phyloP scores from a whole-genome alignment of 2,329 filamentous ascomycete genomes.

The Pleurostoma richardsiae region DNA sequence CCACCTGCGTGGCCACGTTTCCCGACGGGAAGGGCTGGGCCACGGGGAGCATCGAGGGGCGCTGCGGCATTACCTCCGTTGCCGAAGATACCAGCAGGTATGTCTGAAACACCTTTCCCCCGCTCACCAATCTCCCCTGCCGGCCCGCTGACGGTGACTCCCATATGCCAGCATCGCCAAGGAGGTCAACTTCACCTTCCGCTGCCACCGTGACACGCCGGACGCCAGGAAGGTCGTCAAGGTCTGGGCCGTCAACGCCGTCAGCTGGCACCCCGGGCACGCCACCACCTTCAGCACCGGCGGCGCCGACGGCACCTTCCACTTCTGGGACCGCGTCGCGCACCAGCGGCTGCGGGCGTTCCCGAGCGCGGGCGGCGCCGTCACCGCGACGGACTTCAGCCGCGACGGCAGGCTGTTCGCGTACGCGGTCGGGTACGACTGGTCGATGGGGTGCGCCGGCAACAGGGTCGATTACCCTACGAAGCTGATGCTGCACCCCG shows the following conservation, averaged over 20 bases:
- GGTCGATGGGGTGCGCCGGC: slow-evolving; percentile 57
- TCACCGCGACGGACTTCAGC: slow-evolving; percentile 59
- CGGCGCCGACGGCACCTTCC: slow-evolving; percentile 28
- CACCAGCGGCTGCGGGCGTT: slow-evolving; percentile 49
- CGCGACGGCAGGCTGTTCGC: slow-evolving; percentile 52
- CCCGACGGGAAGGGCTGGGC: slow-evolving; percentile 21
- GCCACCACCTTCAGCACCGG: slow-evolving; percentile 19
- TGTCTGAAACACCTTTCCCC: neutral
- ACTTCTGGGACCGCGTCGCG: slow-evolving; percentile 52
- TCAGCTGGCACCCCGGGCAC: slow-evolving; percentile 20
- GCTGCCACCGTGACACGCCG: slow-evolving; percentile 21
- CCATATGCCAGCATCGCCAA: slow-evolving; percentile 3
- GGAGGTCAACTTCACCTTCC: slow-evolving; percentile 19
- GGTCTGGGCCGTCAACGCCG: slow-evolving; percentile 25
- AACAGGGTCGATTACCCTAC: slow-evolving; percentile 16
- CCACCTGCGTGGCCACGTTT: slow-evolving; percentile 16
- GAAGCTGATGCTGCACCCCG: slow-evolving; percentile 20
- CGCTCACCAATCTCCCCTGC: no score
- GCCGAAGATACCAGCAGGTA: slow-evolving; percentile 16
- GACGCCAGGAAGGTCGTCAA: slow-evolving; percentile 11
- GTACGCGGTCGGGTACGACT: slow-evolving; percentile 66
- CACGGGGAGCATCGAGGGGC: slow-evolving; percentile 22
- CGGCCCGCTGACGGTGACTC: neutral
- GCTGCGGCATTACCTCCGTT: slow-evolving; percentile 14
- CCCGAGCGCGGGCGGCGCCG: slow-evolving; percentile 46